Evolutionary conservation across 306 rosid species (phyloP).

Genomic region (Mucuna pruriens): DNA sequence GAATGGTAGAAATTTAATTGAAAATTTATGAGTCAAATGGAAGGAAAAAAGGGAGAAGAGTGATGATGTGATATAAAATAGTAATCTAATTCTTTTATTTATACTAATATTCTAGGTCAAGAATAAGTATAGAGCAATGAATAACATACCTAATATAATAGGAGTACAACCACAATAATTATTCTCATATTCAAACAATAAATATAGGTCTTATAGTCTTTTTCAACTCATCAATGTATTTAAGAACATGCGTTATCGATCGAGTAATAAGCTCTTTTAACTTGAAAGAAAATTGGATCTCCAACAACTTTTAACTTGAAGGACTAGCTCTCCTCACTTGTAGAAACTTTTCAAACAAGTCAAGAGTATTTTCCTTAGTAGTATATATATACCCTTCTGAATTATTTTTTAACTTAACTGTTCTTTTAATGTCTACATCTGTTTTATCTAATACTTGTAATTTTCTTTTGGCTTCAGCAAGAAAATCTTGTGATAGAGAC

Average conservation of each 20-base stretch:
- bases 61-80: neutral
- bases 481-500: slow-evolving; percentile 72
- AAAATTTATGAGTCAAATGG: neutral
- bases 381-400: slow-evolving; percentile 90
- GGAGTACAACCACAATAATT: neutral
- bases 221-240: slow-evolving; percentile 69
- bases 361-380: slow-evolving; percentile 91
- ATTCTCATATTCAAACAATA: neutral
- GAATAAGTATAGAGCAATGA: neutral
- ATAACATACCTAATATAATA: neutral
- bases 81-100: neutral
- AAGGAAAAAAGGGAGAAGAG: neutral
- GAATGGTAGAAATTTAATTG: neutral
- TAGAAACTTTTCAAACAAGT: slow-evolving; percentile 71
- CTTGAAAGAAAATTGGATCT: slow-evolving; percentile 88
- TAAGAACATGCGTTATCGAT: slow-evolving; percentile 72
- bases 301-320: slow-evolving; percentile 78
- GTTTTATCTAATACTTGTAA: slow-evolving; percentile 79
- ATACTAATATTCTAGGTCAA: neutral
- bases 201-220: too few species aligned
- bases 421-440: slow-evolving; percentile 87
- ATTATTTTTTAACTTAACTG: slow-evolving; percentile 88
- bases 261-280: slow-evolving; percentile 86
- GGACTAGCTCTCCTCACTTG: slow-evolving; percentile 73
- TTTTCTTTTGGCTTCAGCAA: slow-evolving; percentile 76